Conservation (phyloP, 2,329 filamentous ascomycete species). For the Trichoderma koningii region DNA sequence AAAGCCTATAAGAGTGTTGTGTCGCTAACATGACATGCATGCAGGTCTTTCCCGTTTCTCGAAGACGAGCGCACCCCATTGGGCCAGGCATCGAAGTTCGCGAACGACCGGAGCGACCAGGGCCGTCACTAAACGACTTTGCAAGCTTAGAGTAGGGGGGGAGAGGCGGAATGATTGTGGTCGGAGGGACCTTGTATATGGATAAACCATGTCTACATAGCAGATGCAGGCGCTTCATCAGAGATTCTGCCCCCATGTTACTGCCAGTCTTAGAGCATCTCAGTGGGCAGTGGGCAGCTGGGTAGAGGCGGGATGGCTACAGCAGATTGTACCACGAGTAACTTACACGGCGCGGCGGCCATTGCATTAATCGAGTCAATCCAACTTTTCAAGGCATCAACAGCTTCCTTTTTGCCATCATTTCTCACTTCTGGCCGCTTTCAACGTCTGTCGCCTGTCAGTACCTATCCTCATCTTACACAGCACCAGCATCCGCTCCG, state of each 20-base stretch:
- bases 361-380: not conserved
- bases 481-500: not conserved
- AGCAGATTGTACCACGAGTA: not conserved
- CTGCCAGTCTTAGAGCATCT: not conserved
- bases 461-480: not conserved
- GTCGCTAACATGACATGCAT: constrained; percentile 5
- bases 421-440: not conserved
- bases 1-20: not conserved
- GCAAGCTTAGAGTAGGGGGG: constrained; percentile 64
- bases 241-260: not conserved
- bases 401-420: not conserved
- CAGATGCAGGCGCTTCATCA: constrained; percentile 2
- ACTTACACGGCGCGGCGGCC: not conserved
- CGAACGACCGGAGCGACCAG: constrained; percentile 62
- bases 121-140: constrained; percentile 63
- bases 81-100: constrained; percentile 83
- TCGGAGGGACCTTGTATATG: constrained; percentile 5
- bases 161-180: not conserved
- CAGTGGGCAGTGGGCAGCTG: constrained; percentile 1
- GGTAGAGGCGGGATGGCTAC: not conserved
- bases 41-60: constrained; percentile 59
- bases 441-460: not conserved
- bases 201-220: constrained; percentile 17
- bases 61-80: constrained; percentile 66
- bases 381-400: not conserved